phyloP scores from a whole-genome alignment of 2,329 filamentous ascomycete genomes.

The Ophiosphaerella herpotricha region DNA sequence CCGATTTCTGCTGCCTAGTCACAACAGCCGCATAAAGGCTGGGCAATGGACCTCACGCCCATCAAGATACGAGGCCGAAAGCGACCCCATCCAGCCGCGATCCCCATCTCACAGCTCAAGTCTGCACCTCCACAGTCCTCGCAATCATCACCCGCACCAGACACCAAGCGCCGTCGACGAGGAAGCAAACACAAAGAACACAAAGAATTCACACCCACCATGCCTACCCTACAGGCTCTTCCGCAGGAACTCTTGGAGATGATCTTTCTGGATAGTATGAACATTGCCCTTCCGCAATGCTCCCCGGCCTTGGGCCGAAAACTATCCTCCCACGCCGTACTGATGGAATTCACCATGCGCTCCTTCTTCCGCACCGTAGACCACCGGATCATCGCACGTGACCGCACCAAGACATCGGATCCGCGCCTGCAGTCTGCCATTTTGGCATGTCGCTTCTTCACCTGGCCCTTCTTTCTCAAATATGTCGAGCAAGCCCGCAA shows the following conservation, averaged over 20 bases:
- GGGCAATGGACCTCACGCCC: slow-evolving; percentile 39
- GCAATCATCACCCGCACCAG: slow-evolving; percentile 7
- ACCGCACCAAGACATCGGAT: slow-evolving; percentile 25
- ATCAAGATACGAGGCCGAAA: slow-evolving; percentile 41
- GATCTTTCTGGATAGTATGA: slow-evolving; percentile 44
- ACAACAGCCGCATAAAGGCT: slow-evolving; percentile 12
- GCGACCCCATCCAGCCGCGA: slow-evolving; percentile 18
- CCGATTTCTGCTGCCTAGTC: slow-evolving; percentile 31
- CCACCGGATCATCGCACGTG: slow-evolving; percentile 30
- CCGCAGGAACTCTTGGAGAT: slow-evolving; percentile 43
- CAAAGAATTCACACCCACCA: slow-evolving; percentile 22
- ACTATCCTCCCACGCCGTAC: slow-evolving; percentile 34
- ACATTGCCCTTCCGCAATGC: slow-evolving; percentile 37
- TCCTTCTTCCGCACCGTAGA: slow-evolving; percentile 42
- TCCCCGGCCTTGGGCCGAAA: slow-evolving; percentile 37
- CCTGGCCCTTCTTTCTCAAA: slow-evolving; percentile 39
- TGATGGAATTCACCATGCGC: slow-evolving; percentile 37
- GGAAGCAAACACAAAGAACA: slow-evolving; percentile 17
- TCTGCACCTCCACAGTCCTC: slow-evolving; percentile 2
- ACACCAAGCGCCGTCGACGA: slow-evolving; percentile 17
- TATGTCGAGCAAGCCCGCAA: slow-evolving; percentile 40
- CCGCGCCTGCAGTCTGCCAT: slow-evolving; percentile 32
- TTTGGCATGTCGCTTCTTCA: slow-evolving; percentile 42
- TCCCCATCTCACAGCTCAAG: slow-evolving; percentile 5
- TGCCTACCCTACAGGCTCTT: slow-evolving; percentile 40